These are phyloP conservation scores for Simplicillium aogashimaense DNA, from an alignment of 2,329 filamentous ascomycete genomes.

Conservation along the genomic window DNA sequence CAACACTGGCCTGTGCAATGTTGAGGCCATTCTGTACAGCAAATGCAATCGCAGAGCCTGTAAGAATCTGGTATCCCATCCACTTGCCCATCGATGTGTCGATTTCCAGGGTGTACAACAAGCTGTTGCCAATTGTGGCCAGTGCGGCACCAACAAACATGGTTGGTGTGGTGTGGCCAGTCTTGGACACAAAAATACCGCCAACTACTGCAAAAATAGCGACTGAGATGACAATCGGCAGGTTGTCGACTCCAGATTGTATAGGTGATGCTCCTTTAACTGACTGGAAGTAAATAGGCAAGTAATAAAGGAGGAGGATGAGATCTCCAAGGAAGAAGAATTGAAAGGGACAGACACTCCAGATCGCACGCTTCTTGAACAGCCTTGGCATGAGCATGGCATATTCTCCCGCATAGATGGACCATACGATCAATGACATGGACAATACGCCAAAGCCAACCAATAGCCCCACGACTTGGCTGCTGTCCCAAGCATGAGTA, in stretches of 20 bases:
- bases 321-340: slow-evolving; percentile 26
- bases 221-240: slow-evolving; percentile 28
- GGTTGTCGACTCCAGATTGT: slow-evolving; percentile 23
- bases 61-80: slow-evolving; percentile 34
- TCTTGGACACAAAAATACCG: slow-evolving; percentile 23
- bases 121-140: slow-evolving; percentile 20
- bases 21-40: slow-evolving; percentile 29
- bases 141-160: slow-evolving; percentile 18
- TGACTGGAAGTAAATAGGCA: slow-evolving; percentile 27
- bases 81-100: slow-evolving; percentile 20
- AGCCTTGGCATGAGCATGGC: slow-evolving; percentile 25
- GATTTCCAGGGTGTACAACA: slow-evolving; percentile 21
- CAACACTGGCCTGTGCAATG: slow-evolving; percentile 21
- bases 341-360: slow-evolving; percentile 17
- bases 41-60: slow-evolving; percentile 25
- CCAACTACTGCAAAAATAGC: slow-evolving; percentile 27
- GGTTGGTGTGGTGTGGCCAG: not conserved
- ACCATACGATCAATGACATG: slow-evolving; percentile 19
- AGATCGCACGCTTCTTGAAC: slow-evolving; percentile 20
- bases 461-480: slow-evolving; percentile 23
- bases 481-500: slow-evolving; percentile 23
- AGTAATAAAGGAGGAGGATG: slow-evolving; percentile 26
- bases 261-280: slow-evolving; percentile 23
- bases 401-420: slow-evolving; percentile 25
- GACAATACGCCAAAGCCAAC: slow-evolving; percentile 18